Percentiles rank a stretch among this genome's conserved stretches.
These are phyloP conservation scores for Podaxis sp. DNA, from an alignment of 768 basidiomycete genomes.

Conservation along the genomic window DNA sequence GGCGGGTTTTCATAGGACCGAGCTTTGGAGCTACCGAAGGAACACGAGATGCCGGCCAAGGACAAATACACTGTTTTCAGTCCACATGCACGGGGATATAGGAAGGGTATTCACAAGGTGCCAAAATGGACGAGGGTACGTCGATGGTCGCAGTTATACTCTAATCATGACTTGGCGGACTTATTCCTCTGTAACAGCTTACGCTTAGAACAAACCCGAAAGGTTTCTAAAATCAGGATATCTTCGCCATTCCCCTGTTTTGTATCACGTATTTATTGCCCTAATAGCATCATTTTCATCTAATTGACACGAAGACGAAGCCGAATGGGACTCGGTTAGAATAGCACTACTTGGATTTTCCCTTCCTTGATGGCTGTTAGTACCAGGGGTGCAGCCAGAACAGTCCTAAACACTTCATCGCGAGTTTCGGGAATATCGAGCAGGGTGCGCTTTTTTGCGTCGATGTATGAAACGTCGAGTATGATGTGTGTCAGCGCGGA, in stretches of 20 bases:
- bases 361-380: slow-evolving; percentile 63
- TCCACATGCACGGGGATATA: slow-evolving; percentile 63
- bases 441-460: slow-evolving; percentile 70
- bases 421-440: slow-evolving; percentile 83
- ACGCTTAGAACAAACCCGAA: slow-evolving; percentile 85
- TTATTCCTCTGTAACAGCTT: slow-evolving; percentile 40
- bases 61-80: slow-evolving; percentile 97
- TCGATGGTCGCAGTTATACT: slow-evolving; percentile 6
- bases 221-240: slow-evolving; percentile 63
- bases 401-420: slow-evolving; percentile 72
- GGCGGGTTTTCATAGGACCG: slow-evolving; percentile 39
- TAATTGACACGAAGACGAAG: slow-evolving; percentile 4
- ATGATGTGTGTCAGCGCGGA: slow-evolving; percentile 82
- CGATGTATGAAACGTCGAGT: slow-evolving; percentile 69
- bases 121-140: slow-evolving; percentile 95
- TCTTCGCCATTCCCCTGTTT: slow-evolving; percentile 14
- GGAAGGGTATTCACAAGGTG: slow-evolving; percentile 94
- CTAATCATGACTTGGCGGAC: not conserved
- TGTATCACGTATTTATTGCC: slow-evolving; percentile 16
- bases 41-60: slow-evolving; percentile 85
- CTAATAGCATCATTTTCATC: slow-evolving; percentile 5
- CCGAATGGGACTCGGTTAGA: slow-evolving; percentile 34
- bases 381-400: slow-evolving; percentile 61
- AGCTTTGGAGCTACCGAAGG: slow-evolving; percentile 84
- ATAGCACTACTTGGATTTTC: slow-evolving; percentile 76